These are phyloP conservation scores for Pleurotus tuber-regium DNA, from an alignment of 768 basidiomycete species.

Conservation along the genomic window DNA sequence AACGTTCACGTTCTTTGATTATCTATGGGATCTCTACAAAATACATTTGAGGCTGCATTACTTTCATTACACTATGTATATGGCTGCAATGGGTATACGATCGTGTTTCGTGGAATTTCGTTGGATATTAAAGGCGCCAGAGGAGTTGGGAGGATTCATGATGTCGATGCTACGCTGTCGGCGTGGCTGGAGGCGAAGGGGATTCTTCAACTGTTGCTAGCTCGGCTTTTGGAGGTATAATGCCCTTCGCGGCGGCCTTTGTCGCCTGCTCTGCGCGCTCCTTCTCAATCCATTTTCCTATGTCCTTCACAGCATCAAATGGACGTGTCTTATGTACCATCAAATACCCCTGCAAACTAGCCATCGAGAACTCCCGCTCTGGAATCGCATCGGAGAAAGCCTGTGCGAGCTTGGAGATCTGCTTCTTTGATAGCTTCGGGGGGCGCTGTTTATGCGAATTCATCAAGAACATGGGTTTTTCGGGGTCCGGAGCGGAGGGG, in stretches of 20 bases:
- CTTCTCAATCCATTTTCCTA: constrained; percentile 48
- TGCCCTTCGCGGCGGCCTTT: constrained; percentile 3
- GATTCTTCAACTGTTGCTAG: neutral
- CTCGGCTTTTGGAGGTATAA: neutral
- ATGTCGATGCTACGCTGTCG: constrained; percentile 10
- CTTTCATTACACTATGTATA: neutral
- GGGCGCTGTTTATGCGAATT: constrained; percentile 31
- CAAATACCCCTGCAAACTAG: constrained; percentile 54
- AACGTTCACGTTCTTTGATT: constrained; percentile 1
- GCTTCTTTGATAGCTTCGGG: constrained; percentile 36
- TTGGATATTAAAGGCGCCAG: too few species aligned
- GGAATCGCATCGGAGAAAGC: constrained; percentile 55
- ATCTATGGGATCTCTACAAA: too few species aligned
- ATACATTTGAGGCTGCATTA: neutral
- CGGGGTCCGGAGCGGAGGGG: constrained; percentile 10
- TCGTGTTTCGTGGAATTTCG: too few species aligned
- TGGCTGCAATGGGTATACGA: neutral
- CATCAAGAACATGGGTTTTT: constrained; percentile 17
- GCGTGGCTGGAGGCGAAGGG: constrained; percentile 2
- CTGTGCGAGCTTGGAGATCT: constrained; percentile 46
- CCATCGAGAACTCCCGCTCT: constrained; percentile 48
- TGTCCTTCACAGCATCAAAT: constrained; percentile 46
- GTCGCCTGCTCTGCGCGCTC: constrained; percentile 25
- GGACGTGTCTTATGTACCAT: constrained; percentile 69
- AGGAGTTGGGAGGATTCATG: too few species aligned